Conservation (phyloP, 75 land plant genomes). For the Picea glauca region DNA sequence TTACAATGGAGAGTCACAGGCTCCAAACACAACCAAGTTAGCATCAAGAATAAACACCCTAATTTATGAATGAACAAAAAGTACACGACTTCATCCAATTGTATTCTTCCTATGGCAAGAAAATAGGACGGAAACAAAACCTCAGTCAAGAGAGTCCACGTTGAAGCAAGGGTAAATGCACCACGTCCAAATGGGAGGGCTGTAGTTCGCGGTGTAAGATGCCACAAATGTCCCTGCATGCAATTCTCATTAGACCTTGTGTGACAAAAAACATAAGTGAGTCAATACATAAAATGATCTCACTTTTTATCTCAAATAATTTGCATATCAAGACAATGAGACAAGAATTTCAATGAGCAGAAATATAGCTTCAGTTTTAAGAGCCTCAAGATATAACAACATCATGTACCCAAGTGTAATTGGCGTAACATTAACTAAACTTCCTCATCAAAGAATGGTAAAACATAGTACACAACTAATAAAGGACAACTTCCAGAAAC, state of each 20-base stretch:
- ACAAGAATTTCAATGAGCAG: not conserved
- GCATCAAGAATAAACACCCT: not conserved
- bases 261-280: not conserved
- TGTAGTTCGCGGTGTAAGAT: conserved; percentile 95
- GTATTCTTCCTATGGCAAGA: not conserved
- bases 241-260: not conserved
- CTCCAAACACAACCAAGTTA: not conserved
- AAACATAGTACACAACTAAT: not conserved
- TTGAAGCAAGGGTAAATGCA: conserved; percentile 92
- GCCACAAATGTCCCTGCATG: conserved; percentile 86
- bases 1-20: not conserved
- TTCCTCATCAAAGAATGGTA: not conserved
- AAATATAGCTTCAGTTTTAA: not conserved
- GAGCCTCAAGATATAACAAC: conserved; percentile 4
- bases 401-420: not conserved
- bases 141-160: conserved; percentile 86
- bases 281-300: not conserved
- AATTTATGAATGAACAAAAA: not conserved
- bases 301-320: not conserved
- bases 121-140: conserved; percentile 22
- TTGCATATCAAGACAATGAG: not conserved
- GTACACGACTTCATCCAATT: not conserved
- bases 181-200: conserved; percentile 96
- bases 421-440: not conserved
- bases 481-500: not conserved